phyloP scores from a whole-genome alignment of 2,329 filamentous ascomycete genomes.

The Trichoderma guizhouense region DNA sequence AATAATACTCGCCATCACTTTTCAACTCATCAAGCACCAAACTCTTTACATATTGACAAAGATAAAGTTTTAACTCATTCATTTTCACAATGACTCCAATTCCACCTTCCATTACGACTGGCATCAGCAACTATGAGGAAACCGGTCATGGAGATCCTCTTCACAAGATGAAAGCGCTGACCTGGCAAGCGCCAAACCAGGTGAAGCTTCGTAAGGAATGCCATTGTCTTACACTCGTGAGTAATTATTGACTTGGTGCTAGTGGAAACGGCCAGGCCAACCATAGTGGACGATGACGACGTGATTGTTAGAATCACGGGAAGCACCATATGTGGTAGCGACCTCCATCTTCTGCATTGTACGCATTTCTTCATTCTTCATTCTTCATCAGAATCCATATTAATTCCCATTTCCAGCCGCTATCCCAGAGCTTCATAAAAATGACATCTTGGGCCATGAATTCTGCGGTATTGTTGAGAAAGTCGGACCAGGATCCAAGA shows the following conservation, averaged over 20 bases:
- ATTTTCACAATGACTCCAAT: not conserved
- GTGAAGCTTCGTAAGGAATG: not conserved
- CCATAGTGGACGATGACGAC: not conserved
- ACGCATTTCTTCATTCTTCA: not conserved
- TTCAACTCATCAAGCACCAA: not conserved
- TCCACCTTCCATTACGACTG: not conserved
- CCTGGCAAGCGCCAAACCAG: not conserved
- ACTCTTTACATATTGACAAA: not conserved
- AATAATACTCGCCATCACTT: not conserved
- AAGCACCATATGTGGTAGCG: not conserved
- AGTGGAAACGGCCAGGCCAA: not conserved
- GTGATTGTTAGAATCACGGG: not conserved
- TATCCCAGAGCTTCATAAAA: not conserved
- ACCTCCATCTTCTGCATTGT: not conserved
- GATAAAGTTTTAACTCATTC: not conserved
- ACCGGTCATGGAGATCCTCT: not conserved
- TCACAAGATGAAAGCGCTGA: not conserved
- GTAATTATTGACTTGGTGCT: not conserved
- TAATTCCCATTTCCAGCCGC: not conserved
- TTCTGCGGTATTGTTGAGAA: not conserved
- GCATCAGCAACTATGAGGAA: not conserved
- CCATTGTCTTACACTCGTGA: not conserved
- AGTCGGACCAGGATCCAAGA: not conserved
- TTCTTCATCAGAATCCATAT: not conserved
- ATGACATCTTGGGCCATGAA: not conserved